Base-by-base conservation (phyloP, 2,329 filamentous ascomycete species). In the Anthostomella pinea region DNA sequence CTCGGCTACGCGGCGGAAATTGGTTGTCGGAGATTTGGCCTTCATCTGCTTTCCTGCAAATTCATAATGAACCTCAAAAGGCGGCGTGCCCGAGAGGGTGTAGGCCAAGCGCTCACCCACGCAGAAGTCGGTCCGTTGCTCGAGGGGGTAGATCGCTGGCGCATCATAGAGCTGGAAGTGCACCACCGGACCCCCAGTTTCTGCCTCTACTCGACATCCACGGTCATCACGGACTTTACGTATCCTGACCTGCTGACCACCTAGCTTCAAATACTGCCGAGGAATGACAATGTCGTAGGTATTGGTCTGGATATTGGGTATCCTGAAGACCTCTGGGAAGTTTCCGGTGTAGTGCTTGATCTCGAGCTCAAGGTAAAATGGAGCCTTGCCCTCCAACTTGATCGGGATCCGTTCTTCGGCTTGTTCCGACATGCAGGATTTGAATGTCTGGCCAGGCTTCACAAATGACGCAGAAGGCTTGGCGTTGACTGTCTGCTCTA, bases 41-140 rank as follows among this genome's bases (percentile, higher is more conserved):
- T 87, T 91, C 65, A 86, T 83, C 38, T 79, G 71, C 26, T 77
- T 75, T 37, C 83, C 84, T 51, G 90, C 82, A 65, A 98, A 98
- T 8, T 80, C 85, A 67, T 98, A 98, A 62, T 83, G 84, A 28
- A 98, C 84, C 28, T 91, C 87, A 62, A 98, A 98, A 0, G 94
- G 94, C 13, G 89, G 83, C 36, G 87, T 86, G 28, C 93, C 94
- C 2, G 88, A 87, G 5, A 98, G 79, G 0, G 87, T 89, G 66
- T 95, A 98, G 3, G 87, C 85, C 48, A 98, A 84, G 35, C 90
- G 84, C 62, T 98, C 93, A 48, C 94, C 93, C 8, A 98, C 90
- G 63, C 93, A 98, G 66, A 91, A 96, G 66, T 98, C 87, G 11
- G 75, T 75, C 43, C 86, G 82, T 16, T 85, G 81, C 57, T 97